Conservation (phyloP, 2,329 filamentous ascomycete species). For the Pezicula carpinea region DNA sequence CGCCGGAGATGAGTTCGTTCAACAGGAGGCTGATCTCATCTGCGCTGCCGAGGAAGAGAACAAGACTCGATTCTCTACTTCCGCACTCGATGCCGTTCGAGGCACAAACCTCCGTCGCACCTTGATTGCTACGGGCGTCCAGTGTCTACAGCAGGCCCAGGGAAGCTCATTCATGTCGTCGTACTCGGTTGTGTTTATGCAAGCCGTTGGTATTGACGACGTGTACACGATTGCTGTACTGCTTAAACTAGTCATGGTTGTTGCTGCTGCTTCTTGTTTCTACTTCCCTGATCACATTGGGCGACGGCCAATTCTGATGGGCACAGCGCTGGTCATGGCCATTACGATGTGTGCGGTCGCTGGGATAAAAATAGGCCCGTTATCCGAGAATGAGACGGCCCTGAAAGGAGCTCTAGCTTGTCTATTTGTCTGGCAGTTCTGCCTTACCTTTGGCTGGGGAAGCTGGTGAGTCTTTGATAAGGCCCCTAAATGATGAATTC, state of each 20-base stretch:
- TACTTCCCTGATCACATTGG: not conserved
- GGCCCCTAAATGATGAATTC: too few relatives aligned
- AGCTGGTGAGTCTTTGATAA: too few relatives aligned
- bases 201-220: not conserved
- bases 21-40: not conserved
- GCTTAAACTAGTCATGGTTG: too few relatives aligned
- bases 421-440: not conserved
- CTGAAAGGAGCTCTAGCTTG: not conserved
- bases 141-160: slow-evolving; percentile 13
- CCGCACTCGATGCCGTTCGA: slow-evolving; percentile 5
- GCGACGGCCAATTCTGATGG: not conserved
- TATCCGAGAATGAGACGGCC: not conserved
- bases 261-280: too few relatives aligned
- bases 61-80: slow-evolving; percentile 1
- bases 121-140: slow-evolving; percentile 6
- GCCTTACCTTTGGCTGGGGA: slow-evolving; percentile 11
- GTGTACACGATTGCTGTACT: not conserved
- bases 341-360: too few relatives aligned
- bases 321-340: not conserved
- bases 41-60: not conserved
- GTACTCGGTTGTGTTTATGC: slow-evolving; percentile 7
- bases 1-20: not conserved
- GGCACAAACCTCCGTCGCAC: slow-evolving; percentile 5
- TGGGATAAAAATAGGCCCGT: too few relatives aligned
- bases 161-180: slow-evolving; percentile 14